Evolutionary conservation across 2,329 filamentous ascomycete genomes (phyloP), one percentile per base, ranked within the genome.

Genomic region (Grosmannia clavigera): DNA sequence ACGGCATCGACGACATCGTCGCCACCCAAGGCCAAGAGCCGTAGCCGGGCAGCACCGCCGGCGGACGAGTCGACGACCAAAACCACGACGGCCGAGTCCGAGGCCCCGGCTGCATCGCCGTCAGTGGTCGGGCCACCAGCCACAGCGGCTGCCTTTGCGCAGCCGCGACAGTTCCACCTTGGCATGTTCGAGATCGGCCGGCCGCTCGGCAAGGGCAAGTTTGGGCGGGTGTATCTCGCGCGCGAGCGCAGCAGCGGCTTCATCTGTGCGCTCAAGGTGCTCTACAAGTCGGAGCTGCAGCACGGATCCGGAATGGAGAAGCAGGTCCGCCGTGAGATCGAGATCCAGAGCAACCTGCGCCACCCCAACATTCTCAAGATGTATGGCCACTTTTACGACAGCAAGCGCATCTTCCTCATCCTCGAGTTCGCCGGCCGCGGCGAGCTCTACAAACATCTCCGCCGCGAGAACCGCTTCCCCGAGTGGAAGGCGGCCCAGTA

Each of bases 151-250:
- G 22, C 55, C 38, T 40, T 58, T 29, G 33, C 60, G 4, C 61
- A 75, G 25, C 80, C 80, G 52, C 85, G 83, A 66, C 73, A 90
- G 66, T 92, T 92, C 74, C 90, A 95, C 70, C 82, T 96, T 4
- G 88, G 90, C 73, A 95, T 95, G 89, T 95, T 95, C 71, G 91
- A 96, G 72, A 95, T 95, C 65, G 89, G 89, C 48, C 87, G 90
- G 66, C 88, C 89, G 1, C 77, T 95, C 3, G 89, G 89, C 58
- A 94, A 94, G 74, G 89, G 89, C 64, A 95, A 94, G 70, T 95
- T 94, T 68, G 89, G 89, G 1, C 82, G 89, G 54, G 90, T 95
- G 3, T 95, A 95, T 70, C 82, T 95, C 33, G 89, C 88, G 56
- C 86, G 89, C 60, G 89, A 94, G 73, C 83, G 88, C 61, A 83